Conservation (phyloP, 2,329 filamentous ascomycete species). For the Lecanosticta acicola region DNA sequence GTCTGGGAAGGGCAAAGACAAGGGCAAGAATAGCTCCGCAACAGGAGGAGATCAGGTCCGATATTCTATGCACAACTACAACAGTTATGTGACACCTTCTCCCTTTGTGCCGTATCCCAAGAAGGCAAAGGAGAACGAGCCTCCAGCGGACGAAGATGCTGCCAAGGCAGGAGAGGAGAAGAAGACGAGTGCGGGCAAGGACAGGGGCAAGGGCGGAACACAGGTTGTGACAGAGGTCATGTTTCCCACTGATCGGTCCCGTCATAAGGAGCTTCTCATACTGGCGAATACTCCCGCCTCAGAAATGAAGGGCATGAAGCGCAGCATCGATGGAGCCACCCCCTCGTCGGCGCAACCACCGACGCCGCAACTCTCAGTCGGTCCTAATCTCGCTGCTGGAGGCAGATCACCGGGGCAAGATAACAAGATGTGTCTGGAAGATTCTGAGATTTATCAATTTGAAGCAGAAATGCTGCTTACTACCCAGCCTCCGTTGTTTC, state of each 20-base stretch:
- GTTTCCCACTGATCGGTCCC: conserved; percentile 71
- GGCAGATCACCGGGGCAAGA: conserved; percentile 12
- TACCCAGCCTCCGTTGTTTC: conserved; percentile 66
- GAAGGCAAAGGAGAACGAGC: conserved; percentile 30
- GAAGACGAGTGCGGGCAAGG: conserved; percentile 23
- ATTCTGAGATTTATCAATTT: conserved; percentile 64
- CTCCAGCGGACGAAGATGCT: conserved; percentile 41
- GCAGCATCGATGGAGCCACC: conserved; percentile 20
- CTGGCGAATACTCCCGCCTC: conserved; percentile 63
- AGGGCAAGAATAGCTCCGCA: conserved; percentile 40
- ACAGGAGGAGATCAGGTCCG: conserved; percentile 56
- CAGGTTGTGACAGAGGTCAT: conserved; percentile 74
- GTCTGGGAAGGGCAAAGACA: conserved; percentile 49
- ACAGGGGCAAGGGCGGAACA: conserved; percentile 38
- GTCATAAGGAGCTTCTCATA: conserved; percentile 69
- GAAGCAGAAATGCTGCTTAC: conserved; percentile 71
- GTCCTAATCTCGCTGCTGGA: conserved; percentile 3
- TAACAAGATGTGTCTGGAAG: conserved; percentile 68
- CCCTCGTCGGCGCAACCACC: conserved; percentile 41
- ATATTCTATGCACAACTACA: conserved; percentile 90
- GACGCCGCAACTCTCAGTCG: conserved; percentile 49
- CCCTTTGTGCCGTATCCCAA: conserved; percentile 68
- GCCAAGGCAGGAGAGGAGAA: conserved; percentile 41
- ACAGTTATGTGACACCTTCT: conserved; percentile 83
- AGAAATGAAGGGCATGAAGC: conserved; percentile 46